Percentiles rank a stretch among this genome's conserved stretches.
These are phyloP conservation scores for Zasmidium cellare DNA, from an alignment of 2,329 filamentous ascomycete species.

Conservation along the genomic window DNA sequence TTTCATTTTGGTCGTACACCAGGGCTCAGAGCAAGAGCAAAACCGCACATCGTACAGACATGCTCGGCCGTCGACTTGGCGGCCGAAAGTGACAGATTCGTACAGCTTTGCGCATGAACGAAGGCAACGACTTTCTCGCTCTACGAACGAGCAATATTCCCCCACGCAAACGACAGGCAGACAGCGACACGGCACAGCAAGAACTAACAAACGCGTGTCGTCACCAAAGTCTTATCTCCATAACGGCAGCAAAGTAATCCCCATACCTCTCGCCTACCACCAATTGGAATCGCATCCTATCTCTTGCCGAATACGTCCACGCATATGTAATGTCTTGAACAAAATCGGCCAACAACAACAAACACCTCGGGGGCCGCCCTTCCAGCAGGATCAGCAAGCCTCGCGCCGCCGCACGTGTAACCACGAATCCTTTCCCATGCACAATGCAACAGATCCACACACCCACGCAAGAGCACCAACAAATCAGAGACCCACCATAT, in stretches of 20 bases:
- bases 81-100: not conserved
- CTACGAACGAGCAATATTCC: not conserved
- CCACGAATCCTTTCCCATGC: not conserved
- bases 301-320: not conserved
- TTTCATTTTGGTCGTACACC: not conserved
- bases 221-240: not conserved
- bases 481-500: too few relatives aligned
- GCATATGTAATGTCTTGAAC: too few relatives aligned
- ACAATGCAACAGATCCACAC: too few relatives aligned
- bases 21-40: not conserved
- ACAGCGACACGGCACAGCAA: too few relatives aligned
- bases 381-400: not conserved
- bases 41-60: not conserved
- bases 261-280: not conserved
- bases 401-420: not conserved
- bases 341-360: too few relatives aligned
- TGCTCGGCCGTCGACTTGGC: not conserved
- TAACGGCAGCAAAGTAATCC: not conserved
- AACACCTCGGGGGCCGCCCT: not conserved
- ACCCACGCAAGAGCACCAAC: too few relatives aligned
- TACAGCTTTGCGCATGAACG: not conserved
- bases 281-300: not conserved
- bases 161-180: not conserved
- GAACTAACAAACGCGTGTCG: not conserved
- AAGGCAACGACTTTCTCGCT: not conserved